phyloP scores from a whole-genome alignment of 2,329 filamentous ascomycete genomes.

The Pseudogymnoascus sp. region DNA sequence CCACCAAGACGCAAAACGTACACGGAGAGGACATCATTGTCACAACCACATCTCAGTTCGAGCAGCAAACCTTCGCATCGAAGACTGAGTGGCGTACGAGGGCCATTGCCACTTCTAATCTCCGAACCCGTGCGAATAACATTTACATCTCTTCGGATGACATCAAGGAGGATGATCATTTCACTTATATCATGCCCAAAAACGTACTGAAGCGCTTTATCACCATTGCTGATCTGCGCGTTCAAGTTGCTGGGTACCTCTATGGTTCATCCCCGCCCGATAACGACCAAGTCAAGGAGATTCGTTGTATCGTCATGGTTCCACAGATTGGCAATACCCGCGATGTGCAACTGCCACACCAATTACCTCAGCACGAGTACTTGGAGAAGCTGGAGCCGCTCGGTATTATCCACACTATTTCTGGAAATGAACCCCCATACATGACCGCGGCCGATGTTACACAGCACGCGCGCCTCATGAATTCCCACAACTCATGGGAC shows the following conservation, averaged over 20 bases:
- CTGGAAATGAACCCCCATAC: conserved; percentile 89
- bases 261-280: conserved; percentile 89
- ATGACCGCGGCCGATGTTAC: conserved; percentile 96
- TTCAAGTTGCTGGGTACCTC: conserved; percentile 92
- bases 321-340: conserved; percentile 92
- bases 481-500: conserved; percentile 71
- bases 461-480: conserved; percentile 83
- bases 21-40: conserved; percentile 97
- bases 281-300: conserved; percentile 94
- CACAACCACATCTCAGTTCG: conserved; percentile 94
- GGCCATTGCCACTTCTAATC: conserved; percentile 91
- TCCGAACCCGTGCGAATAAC: conserved; percentile 90
- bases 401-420: conserved; percentile 90
- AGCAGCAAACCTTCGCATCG: conserved; percentile 94
- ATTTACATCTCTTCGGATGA: conserved; percentile 98
- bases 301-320: conserved; percentile 93
- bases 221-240: conserved; percentile 88
- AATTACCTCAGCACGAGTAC: conserved; percentile 86
- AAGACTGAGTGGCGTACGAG: conserved; percentile 98
- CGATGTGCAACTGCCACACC: conserved; percentile 81
- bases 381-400: conserved; percentile 80
- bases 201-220: conserved; percentile 98
- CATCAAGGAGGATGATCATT: conserved; percentile 67
- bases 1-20: conserved; percentile 95
- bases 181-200: conserved; percentile 98